These are phyloP conservation scores for Aschersonia sp. DNA, from an alignment of 2,329 filamentous ascomycete genomes.

Conservation along the genomic window DNA sequence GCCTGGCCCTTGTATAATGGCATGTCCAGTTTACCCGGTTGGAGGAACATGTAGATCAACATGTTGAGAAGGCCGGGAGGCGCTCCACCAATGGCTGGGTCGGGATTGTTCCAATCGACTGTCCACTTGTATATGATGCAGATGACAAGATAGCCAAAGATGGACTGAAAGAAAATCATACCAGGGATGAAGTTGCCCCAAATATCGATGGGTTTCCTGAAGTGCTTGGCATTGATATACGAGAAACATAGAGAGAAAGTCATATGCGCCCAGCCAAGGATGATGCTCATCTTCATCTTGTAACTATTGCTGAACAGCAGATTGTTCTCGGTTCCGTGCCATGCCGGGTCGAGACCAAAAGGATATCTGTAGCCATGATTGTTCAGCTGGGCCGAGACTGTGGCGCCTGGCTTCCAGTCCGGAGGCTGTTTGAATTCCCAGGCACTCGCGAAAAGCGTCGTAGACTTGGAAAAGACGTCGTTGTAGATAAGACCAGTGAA, in stretches of 20 bases:
- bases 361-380: conserved; percentile 70
- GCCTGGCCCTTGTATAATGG: conserved; percentile 68
- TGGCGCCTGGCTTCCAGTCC: conserved; percentile 48
- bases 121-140: conserved; percentile 97
- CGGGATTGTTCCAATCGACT: conserved; percentile 60
- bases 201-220: conserved; percentile 89
- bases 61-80: conserved; percentile 93
- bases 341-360: conserved; percentile 89
- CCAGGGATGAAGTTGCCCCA: conserved; percentile 96
- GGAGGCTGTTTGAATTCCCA: conserved; percentile 68
- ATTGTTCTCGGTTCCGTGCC: conserved; percentile 93
- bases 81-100: conserved; percentile 24
- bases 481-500: conserved; percentile 98
- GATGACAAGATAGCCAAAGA: conserved; percentile 91
- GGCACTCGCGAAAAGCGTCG: conserved; percentile 77
- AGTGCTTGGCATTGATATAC: conserved; percentile 86
- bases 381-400: conserved; percentile 54
- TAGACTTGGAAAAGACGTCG: conserved; percentile 86
- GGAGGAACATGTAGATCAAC: conserved; percentile 99
- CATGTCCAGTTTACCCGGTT: conserved; percentile 61
- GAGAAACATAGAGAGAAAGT: conserved; percentile 93
- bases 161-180: conserved; percentile 99
- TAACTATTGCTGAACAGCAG: conserved; percentile 95
- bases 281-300: conserved; percentile 99
- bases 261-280: conserved; percentile 97